A percentile compares a stretch with the other conserved stretches of the same genome.
phyloP scores from a whole-genome alignment of 139 green algal genomes.

The Desmodesmus armatus region DNA sequence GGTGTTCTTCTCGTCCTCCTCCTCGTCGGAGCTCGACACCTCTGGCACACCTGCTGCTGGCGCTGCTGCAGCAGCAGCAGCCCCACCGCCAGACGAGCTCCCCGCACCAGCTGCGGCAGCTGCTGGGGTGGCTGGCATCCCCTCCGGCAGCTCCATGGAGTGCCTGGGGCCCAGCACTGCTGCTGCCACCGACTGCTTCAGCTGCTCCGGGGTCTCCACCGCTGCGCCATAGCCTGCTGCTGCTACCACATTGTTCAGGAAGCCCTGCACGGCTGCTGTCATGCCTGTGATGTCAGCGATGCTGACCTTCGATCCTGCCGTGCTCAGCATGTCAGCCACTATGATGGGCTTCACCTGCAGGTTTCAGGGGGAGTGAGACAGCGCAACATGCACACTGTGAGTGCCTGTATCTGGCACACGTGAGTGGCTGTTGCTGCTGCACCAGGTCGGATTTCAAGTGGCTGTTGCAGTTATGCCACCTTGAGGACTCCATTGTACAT shows the following conservation, averaged over 20 bases:
- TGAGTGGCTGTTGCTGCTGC: too few species aligned
- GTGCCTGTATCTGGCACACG: background rate
- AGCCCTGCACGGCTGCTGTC: constrained; percentile 73
- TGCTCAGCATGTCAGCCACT: constrained; percentile 79
- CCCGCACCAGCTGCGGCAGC: constrained; percentile 3
- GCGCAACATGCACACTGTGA: too few species aligned
- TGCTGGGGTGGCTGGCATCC: too few species aligned
- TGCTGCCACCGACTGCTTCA: constrained; percentile 42
- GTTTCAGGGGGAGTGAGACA: too few species aligned
- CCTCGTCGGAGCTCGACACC: constrained; percentile 22
- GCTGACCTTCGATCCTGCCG: constrained; percentile 49
- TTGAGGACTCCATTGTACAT: too few species aligned
- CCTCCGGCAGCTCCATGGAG: background rate
- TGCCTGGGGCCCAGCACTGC: constrained; percentile 29
- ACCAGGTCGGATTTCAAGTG: too few species aligned
- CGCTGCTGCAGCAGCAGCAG: background rate
- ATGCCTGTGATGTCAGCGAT: constrained; percentile 22
- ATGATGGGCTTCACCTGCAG: constrained; percentile 68
- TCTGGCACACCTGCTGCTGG: background rate
- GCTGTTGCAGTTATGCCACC: too few species aligned
- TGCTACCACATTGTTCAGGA: constrained; percentile 90
- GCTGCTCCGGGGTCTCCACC: constrained; percentile 39
- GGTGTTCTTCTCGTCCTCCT: constrained; percentile 40
- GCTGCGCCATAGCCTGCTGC: constrained; percentile 44
- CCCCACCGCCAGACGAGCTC: background rate